phyloP scores from a whole-genome alignment of 306 rosid species.

The Coriaria nepalensis region DNA sequence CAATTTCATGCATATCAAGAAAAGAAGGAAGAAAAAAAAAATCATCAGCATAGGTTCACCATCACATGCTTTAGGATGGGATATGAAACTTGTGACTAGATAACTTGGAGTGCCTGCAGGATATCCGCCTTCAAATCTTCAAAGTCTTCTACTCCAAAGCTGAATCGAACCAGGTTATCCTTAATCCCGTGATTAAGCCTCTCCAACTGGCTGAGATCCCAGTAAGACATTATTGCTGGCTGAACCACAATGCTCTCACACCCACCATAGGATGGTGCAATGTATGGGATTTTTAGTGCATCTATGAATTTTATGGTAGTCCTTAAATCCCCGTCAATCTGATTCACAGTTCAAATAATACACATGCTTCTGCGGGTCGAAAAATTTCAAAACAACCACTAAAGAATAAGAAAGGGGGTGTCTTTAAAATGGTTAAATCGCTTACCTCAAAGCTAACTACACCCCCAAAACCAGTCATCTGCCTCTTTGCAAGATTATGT shows the following conservation, averaged over 20 bases:
- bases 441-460: slow-evolving; percentile 93
- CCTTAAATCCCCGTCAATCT: slow-evolving; percentile 68
- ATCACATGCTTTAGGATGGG: background rate
- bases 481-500: slow-evolving; percentile 76
- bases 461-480: slow-evolving; percentile 97
- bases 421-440: too few relatives aligned
- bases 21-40: too few relatives aligned
- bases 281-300: slow-evolving; percentile 79
- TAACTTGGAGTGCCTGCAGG: slow-evolving; percentile 52
- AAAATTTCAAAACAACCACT: too few relatives aligned
- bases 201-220: slow-evolving; percentile 62
- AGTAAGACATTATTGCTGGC: slow-evolving; percentile 91
- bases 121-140: slow-evolving; percentile 59
- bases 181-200: slow-evolving; percentile 66
- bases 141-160: slow-evolving; percentile 78
- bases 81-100: slow-evolving; percentile 16
- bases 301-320: slow-evolving; percentile 66
- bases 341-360: slow-evolving; percentile 20
- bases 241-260: slow-evolving; percentile 97
- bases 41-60: too few relatives aligned
- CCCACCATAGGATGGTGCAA: slow-evolving; percentile 96
- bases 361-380: background rate
- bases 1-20: too few relatives aligned
- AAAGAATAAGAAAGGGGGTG: too few relatives aligned
- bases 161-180: slow-evolving; percentile 91